phyloP scores from a whole-genome alignment of 192 early-diverging fungal species.

The Coemansia sp. region DNA sequence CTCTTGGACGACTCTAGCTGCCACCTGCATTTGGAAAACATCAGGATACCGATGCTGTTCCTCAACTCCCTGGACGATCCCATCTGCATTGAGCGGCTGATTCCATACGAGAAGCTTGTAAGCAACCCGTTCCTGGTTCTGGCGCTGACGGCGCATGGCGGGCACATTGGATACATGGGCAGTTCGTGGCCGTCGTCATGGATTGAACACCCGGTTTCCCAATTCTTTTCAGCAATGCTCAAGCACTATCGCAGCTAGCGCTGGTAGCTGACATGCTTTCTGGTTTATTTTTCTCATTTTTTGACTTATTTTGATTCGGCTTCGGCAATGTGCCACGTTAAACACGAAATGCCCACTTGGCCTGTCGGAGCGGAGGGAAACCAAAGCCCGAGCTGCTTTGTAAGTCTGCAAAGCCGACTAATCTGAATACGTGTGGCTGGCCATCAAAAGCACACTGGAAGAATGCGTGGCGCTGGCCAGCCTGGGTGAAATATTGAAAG shows the following conservation, averaged over 20 bases:
- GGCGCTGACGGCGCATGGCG: constrained; percentile 77
- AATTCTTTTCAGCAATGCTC: constrained; percentile 45
- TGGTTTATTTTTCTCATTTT: background rate
- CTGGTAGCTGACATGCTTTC: background rate
- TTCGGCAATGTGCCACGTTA: too few relatives aligned
- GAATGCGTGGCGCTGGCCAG: background rate
- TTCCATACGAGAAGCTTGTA: constrained; percentile 71
- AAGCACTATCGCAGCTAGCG: constrained; percentile 14
- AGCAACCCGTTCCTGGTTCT: constrained; percentile 79
- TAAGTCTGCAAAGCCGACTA: background rate
- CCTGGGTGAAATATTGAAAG: background rate
- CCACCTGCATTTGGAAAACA: constrained; percentile 56
- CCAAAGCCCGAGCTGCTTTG: too few relatives aligned
- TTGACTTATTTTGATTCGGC: too few relatives aligned
- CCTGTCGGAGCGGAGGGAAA: too few relatives aligned
- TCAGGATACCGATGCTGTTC: constrained; percentile 79
- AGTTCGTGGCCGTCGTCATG: constrained; percentile 42
- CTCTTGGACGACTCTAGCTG: constrained; percentile 72
- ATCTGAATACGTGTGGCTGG: background rate
- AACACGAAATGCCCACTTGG: too few relatives aligned
- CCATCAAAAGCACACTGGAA: background rate
- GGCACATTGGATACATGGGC: constrained; percentile 81
- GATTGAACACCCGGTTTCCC: constrained; percentile 45
- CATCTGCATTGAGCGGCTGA: constrained; percentile 63
- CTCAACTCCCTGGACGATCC: constrained; percentile 90